phyloP scores from a whole-genome alignment of 208 protist species.

The Entamoeba histolytica region DNA sequence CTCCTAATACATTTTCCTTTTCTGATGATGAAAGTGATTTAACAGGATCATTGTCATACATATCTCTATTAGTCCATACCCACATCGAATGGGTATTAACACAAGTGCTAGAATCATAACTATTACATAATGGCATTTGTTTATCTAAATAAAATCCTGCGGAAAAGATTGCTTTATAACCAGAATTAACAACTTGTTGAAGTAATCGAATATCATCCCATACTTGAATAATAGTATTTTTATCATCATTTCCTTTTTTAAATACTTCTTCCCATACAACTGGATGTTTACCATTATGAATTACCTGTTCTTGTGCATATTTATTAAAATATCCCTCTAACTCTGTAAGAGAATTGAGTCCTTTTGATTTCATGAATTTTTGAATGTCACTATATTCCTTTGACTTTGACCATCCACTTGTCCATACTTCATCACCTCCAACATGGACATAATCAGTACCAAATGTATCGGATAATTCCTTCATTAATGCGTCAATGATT shows the following conservation, averaged over 20 bases:
- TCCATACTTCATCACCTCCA: slow-evolving; percentile 14
- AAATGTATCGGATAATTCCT: slow-evolving; percentile 7
- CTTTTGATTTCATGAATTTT: neutral
- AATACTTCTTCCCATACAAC: neutral
- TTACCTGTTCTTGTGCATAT: neutral
- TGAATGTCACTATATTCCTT: neutral
- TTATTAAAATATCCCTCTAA: neutral
- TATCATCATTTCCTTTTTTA: neutral
- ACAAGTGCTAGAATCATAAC: neutral
- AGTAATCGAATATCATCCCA: neutral
- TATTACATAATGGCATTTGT: neutral
- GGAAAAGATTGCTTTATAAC: neutral
- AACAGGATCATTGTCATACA: neutral
- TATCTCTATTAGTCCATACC: neutral
- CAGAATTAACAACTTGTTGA: neutral
- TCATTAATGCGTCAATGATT: neutral
- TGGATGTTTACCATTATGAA: neutral
- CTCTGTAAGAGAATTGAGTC: neutral
- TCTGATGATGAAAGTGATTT: neutral
- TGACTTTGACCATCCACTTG: neutral
- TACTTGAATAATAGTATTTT: neutral
- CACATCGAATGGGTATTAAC: neutral
- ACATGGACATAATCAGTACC: slow-evolving; percentile 8
- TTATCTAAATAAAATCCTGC: neutral
- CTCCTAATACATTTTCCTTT: neutral